Base-by-base conservation (phyloP, 2,329 filamentous ascomycete species). In the Fusarium bactridioides region DNA sequence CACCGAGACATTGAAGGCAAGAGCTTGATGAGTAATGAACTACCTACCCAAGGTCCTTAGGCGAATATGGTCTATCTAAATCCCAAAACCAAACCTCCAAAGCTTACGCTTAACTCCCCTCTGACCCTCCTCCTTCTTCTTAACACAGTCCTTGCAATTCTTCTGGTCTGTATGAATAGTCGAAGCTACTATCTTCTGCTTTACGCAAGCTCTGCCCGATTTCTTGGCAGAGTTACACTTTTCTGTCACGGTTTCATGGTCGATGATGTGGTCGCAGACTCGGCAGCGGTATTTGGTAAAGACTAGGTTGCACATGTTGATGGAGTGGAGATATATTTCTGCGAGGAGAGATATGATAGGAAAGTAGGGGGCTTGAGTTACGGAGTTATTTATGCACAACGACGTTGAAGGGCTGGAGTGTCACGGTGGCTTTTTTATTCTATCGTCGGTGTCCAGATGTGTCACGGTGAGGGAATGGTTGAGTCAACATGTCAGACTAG, bases 281-380 rank as follows among this genome's bases (percentile, higher is more conserved):
- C 38, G 37, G 19, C 63, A 66, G 25, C 37, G 38, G 19, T 57
- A 50, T n/a, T 66, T 64, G 10, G 38, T 37, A 16, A 66, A 57
- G 18, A 29, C n/a, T 40, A 57, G 41, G 18, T 33, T 50, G 31
- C 63, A 66, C 63, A 66, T 66, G 10, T 1, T 54, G 10, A 3
- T 33, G 13, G 31, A 33, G 31, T 33, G 31, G 31, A 33, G 13
- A 33, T 33, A 33, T 4, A 33, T 9, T 15, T 33, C 31, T 33
- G 31, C 31, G 7, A 33, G 31, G 31, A 33, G 13, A 33, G 31
- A 50, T 48, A 15, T 27, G n/a, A 33, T 18, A 27, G 3, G 15
- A 10, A 6, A 15, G 12, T 9, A 33, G 10, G 35, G 27, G n/a
- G 9, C 8, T 27, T 38, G 50, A 29, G 33, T 4, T 47, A 15